Percentiles rank a stretch among this genome's conserved stretches.
Evolutionary conservation across 495 filamentous ascomycete genomes (phyloP).

Genomic region (Xylaria sp.): DNA sequence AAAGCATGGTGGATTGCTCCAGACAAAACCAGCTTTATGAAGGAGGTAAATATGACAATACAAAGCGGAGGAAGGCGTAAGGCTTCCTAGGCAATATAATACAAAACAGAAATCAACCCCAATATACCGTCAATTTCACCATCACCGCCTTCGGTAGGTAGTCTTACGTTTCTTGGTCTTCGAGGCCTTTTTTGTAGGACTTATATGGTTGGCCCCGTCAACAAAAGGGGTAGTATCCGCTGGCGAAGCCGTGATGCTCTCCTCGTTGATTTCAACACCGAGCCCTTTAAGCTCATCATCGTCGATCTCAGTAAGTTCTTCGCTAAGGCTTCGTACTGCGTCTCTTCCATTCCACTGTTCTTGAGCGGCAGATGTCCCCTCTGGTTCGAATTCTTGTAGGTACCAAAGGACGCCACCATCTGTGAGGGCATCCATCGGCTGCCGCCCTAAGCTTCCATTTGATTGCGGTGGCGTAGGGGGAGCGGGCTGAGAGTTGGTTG

Average conservation of each 20-base stretch:
- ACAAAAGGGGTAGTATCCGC: slow-evolving; percentile 36
- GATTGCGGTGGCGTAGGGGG: slow-evolving; percentile 57
- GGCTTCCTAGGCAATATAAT: slow-evolving; percentile 18
- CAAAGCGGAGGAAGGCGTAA: slow-evolving; percentile 18
- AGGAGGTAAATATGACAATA: slow-evolving; percentile 23
- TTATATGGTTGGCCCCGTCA: slow-evolving; percentile 29
- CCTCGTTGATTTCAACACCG: slow-evolving; percentile 52
- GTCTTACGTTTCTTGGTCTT: slow-evolving; percentile 44
- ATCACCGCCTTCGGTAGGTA: slow-evolving; percentile 37
- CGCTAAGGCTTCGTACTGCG: slow-evolving; percentile 77
- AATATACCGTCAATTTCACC: slow-evolving; percentile 1
- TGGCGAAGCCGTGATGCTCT: slow-evolving; percentile 51
- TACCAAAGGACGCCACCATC: slow-evolving; percentile 89
- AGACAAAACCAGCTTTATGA: slow-evolving; percentile 7
- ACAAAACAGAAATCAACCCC: slow-evolving; percentile 24
- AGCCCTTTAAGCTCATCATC: slow-evolving; percentile 80
- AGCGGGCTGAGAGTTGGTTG: slow-evolving; percentile 40
- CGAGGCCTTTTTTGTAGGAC: slow-evolving; percentile 39
- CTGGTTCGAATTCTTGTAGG: slow-evolving; percentile 78
- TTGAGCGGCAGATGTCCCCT: slow-evolving; percentile 71
- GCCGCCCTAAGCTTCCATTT: slow-evolving; percentile 52
- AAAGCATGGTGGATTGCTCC: slow-evolving; percentile 21
- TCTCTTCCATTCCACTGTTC: slow-evolving; percentile 81
- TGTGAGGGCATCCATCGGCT: slow-evolving; percentile 61
- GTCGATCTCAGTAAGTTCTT: slow-evolving; percentile 86